Base-by-base conservation (phyloP, 345 rosid species). In the Anastatica hierochuntica region DNA sequence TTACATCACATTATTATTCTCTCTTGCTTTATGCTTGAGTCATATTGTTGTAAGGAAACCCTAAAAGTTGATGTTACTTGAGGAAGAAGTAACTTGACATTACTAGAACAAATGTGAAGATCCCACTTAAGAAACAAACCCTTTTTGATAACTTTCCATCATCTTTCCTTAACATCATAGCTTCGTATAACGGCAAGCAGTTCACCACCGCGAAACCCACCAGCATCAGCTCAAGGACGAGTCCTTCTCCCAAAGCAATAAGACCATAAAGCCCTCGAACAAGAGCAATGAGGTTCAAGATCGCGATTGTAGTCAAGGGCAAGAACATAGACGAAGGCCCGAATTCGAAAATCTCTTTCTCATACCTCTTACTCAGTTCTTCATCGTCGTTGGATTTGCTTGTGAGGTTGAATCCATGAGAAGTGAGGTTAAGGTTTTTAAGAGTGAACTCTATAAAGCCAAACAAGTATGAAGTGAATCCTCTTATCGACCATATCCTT, bases 271-370 rank as follows among this genome's bases (percentile, higher is more conserved):
- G 0, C 11, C 87, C 87, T 7, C 13, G 14, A 0, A 41, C 12
- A 10, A 89, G 51, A 6, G 87, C 67, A 10, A 55, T 8, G 4
- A 79, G 67, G 69, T 79, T 89, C 58, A 83, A 15, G 8, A 76
- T 27, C 0, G 95, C 95, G 1, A 72, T 78, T 42, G 42, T 42
- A 7, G 76, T 46, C n/a, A 73, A 26, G 2, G 69, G 56, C 40
- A 78, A 74, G 41, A 82, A 79, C 76, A 90, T 54, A 0, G 83
- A 78, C 0, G 77, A 82, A 29, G 52, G 73, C 6, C 92, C 85
- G 2, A 87, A 84, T 20, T 84, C 84, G 1, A 82, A 87, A 0
- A 72, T 44, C 13, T 74, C 89, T 60, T 75, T 66, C 41, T 74
- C 75, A 10, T 80, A 82, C 63, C 72, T 63, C 58, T 76, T 77